Evolutionary conservation across 2,329 filamentous ascomycete species (phyloP).

Genomic region (Nemania abortiva): DNA sequence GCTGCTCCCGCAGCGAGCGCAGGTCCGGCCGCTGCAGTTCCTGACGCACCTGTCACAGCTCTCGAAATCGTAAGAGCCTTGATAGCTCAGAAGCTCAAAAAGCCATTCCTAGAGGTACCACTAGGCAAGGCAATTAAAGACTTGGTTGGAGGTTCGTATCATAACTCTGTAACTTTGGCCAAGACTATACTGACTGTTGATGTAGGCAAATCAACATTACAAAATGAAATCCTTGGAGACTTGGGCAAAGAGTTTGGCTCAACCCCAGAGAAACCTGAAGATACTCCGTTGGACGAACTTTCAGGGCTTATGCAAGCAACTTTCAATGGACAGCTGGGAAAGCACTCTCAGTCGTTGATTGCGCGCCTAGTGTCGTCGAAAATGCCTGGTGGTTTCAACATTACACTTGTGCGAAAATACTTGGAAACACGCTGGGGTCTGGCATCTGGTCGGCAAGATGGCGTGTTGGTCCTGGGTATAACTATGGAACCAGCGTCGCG

Average conservation of each 20-base stretch:
- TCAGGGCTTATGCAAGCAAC: slow-evolving; percentile 96
- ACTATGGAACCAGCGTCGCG: slow-evolving; percentile 93
- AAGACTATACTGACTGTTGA: slow-evolving; percentile 12
- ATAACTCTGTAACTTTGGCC: background rate
- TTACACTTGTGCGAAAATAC: slow-evolving; percentile 94
- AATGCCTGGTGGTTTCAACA: slow-evolving; percentile 99
- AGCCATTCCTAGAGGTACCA: slow-evolving; percentile 87
- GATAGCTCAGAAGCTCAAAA: slow-evolving; percentile 98
- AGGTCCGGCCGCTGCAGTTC: slow-evolving; percentile 87
- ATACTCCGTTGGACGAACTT: slow-evolving; percentile 94
- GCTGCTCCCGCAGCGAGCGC: slow-evolving; percentile 74
- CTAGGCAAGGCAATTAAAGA: slow-evolving; percentile 98
- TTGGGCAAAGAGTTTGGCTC: slow-evolving; percentile 98
- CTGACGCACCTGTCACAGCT: slow-evolving; percentile 88
- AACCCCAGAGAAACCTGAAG: slow-evolving; percentile 97
- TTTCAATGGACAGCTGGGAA: slow-evolving; percentile 98
- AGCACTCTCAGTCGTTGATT: slow-evolving; percentile 93
- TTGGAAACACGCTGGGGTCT: slow-evolving; percentile 94
- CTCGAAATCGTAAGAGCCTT: slow-evolving; percentile 89
- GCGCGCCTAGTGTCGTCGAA: slow-evolving; percentile 97
- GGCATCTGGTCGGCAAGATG: slow-evolving; percentile 87
- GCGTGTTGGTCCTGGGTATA: slow-evolving; percentile 85
- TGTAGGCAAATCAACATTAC: slow-evolving; percentile 94
- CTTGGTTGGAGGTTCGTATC: slow-evolving; percentile 86
- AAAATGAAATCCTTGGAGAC: slow-evolving; percentile 98